Evolutionary conservation across 2,329 filamentous ascomycete species (phyloP).

Genomic region (Xenosphaeropsis pyriputrescens): DNA sequence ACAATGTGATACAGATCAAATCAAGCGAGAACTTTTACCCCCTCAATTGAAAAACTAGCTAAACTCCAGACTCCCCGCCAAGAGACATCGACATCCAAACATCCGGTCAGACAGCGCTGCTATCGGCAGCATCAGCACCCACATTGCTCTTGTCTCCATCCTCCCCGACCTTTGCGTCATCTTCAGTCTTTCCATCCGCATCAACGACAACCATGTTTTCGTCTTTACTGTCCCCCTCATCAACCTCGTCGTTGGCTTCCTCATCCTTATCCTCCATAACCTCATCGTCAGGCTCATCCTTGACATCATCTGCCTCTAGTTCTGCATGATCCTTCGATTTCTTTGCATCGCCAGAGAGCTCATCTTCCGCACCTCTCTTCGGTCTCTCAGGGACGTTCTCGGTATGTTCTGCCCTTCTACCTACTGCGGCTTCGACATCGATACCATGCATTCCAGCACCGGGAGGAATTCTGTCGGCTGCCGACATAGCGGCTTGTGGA

Average conservation of each 20-base stretch:
- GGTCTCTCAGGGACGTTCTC: slow-evolving; percentile 15
- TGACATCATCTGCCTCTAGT: slow-evolving; percentile 30
- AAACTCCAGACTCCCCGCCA: too few species aligned
- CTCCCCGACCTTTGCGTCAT: slow-evolving; percentile 2
- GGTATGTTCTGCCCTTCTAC: slow-evolving; percentile 30
- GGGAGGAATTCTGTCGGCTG: slow-evolving; percentile 22
- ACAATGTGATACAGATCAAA: too few species aligned
- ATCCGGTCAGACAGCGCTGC: slow-evolving; percentile 6
- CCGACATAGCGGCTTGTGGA: slow-evolving; percentile 35
- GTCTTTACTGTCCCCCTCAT: slow-evolving; percentile 3
- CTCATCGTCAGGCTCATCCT: slow-evolving; percentile 5
- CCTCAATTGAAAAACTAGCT: too few species aligned
- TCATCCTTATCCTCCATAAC: slow-evolving; percentile 5
- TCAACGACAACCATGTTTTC: slow-evolving; percentile 4
- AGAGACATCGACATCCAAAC: background rate
- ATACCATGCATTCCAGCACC: slow-evolving; percentile 33
- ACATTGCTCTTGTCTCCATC: slow-evolving; percentile 5
- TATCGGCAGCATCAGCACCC: slow-evolving; percentile 7
- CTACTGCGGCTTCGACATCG: slow-evolving; percentile 46
- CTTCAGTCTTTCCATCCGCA: slow-evolving; percentile 8
- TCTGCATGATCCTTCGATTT: slow-evolving; percentile 34
- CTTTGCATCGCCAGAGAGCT: slow-evolving; percentile 28
- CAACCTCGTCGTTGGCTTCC: slow-evolving; percentile 3
- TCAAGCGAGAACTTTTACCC: too few species aligned
- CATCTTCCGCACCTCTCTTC: slow-evolving; percentile 9